phyloP scores from a whole-genome alignment of 768 basidiomycete species.

The Lentinula detonsa region DNA sequence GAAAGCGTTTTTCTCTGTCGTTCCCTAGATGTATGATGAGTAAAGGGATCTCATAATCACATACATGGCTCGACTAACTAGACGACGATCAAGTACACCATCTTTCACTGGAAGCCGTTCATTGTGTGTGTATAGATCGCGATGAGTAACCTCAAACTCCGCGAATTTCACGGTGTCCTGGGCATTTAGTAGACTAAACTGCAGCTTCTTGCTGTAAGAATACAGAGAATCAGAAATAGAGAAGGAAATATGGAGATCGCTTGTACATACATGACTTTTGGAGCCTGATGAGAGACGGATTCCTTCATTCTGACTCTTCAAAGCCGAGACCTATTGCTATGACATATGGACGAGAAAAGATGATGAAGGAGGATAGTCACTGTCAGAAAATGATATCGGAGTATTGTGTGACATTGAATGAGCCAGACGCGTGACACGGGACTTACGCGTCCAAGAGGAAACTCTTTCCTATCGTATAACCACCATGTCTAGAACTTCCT shows the following conservation, averaged over 20 bases:
- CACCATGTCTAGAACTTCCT: conserved; percentile 89
- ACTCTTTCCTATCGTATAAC: neutral
- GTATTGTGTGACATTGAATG: neutral
- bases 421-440: neutral
- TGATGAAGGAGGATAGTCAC: neutral
- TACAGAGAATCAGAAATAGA: conserved; percentile 1
- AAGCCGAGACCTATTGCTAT: neutral
- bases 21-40: conserved; percentile 53
- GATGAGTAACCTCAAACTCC: conserved; percentile 92
- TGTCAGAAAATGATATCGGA: neutral
- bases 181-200: conserved; percentile 90
- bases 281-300: conserved; percentile 68
- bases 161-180: conserved; percentile 95
- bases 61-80: conserved; percentile 45
- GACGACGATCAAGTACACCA: conserved; percentile 88
- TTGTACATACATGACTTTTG: conserved; percentile 69
- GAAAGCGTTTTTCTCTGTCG: conserved; percentile 85
- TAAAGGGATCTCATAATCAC: neutral
- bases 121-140: conserved; percentile 82
- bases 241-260: conserved; percentile 4
- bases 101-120: conserved; percentile 84
- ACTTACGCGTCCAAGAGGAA: conserved; percentile 1
- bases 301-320: conserved; percentile 63
- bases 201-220: conserved; percentile 76
- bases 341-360: conserved; percentile 1